Evolutionary conservation across 2,329 filamentous ascomycete species (phyloP).

Genomic region (Biscogniauxia marginata): DNA sequence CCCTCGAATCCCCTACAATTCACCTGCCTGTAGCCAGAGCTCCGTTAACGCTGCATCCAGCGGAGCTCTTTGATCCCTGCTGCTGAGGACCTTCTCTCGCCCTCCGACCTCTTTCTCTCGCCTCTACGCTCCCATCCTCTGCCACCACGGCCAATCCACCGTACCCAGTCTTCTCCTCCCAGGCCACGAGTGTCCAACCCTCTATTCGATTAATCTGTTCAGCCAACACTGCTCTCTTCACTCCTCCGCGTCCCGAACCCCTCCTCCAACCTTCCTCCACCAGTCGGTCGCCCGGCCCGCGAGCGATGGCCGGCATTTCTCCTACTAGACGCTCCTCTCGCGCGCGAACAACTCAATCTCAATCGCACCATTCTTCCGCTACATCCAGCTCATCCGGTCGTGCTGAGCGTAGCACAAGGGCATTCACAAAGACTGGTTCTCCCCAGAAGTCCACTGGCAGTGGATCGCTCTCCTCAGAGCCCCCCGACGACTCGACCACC

Average conservation of each 20-base stretch:
- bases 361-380: conserved; percentile 74
- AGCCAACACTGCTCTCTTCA: conserved; percentile 8
- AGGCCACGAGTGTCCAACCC: conserved; percentile 1
- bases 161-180: conserved; percentile 6
- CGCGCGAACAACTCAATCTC: conserved; percentile 76
- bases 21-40: conserved; percentile 32
- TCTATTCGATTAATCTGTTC: conserved; percentile 3
- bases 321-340: conserved; percentile 85
- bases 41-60: conserved; percentile 20
- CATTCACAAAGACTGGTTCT: conserved; percentile 69
- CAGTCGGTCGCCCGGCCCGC: conserved; percentile 19
- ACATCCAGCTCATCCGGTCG: conserved; percentile 76
- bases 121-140: conserved; percentile 29
- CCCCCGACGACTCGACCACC: conserved; percentile 58
- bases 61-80: conserved; percentile 28
- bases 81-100: conserved; percentile 23
- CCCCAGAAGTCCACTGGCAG: conserved; percentile 74
- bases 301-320: conserved; percentile 50
- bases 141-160: conserved; percentile 44
- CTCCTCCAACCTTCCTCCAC: conserved; percentile 14
- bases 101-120: conserved; percentile 22
- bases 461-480: conserved; percentile 69
- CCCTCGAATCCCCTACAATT: conserved; percentile 27
- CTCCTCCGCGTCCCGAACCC: conserved; percentile 14
- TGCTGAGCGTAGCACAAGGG: conserved; percentile 70